Evolutionary conservation across 2,329 filamentous ascomycete genomes (phyloP).

Genomic region (Sarocladiaceae sp.): DNA sequence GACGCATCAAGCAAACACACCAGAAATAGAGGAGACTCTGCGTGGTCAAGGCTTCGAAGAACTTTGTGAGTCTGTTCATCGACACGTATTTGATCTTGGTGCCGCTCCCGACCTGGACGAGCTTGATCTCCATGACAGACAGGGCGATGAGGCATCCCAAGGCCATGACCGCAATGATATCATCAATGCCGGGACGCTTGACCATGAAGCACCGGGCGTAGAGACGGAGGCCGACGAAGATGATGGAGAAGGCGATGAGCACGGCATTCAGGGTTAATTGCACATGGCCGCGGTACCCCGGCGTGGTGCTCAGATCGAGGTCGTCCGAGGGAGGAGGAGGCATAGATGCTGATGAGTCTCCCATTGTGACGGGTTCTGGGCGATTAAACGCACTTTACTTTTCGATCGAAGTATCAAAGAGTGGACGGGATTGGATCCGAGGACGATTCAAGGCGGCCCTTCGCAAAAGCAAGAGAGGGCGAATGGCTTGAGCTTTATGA

Average conservation of each 20-base stretch:
- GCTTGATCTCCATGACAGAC: constrained; percentile 5
- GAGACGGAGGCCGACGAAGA: constrained; percentile 3
- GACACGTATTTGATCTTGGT: constrained; percentile 5
- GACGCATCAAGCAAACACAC: constrained; percentile 23
- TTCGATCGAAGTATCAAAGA: too few relatives aligned
- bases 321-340: constrained; percentile 2
- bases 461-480: too few relatives aligned
- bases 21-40: constrained; percentile 22
- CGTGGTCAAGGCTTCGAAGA: constrained; percentile 7
- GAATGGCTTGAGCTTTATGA: too few relatives aligned
- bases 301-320: constrained; percentile 6
- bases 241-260: constrained; percentile 3
- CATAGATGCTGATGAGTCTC: too few relatives aligned
- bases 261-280: constrained; percentile 5
- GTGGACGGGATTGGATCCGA: too few relatives aligned
- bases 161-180: not conserved
- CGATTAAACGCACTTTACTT: too few relatives aligned
- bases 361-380: too few relatives aligned
- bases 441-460: too few relatives aligned
- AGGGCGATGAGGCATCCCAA: not conserved
- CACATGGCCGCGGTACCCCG: constrained; percentile 5
- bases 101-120: constrained; percentile 6
- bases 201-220: constrained; percentile 5
- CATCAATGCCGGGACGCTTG: constrained; percentile 1
- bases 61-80: not conserved